Percentiles rank a stretch among this genome's conserved stretches.
These are phyloP conservation scores for Ulmus americana DNA, from an alignment of 331 rosid species.

Conservation along the genomic window DNA sequence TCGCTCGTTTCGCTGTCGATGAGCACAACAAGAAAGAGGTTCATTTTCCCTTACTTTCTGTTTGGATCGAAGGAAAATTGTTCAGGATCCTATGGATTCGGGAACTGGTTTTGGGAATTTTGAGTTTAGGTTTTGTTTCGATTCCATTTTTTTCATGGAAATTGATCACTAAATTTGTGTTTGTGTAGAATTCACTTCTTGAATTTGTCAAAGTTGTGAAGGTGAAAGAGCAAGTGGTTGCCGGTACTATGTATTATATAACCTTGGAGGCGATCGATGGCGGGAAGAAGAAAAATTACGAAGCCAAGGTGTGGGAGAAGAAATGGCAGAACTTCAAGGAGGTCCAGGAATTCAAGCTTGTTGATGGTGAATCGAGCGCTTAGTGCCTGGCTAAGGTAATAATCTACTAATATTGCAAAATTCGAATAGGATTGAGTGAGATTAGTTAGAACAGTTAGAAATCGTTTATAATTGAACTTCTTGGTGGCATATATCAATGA, in stretches of 20 bases:
- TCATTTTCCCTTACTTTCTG: too few relatives aligned
- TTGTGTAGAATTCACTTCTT: constrained; percentile 10
- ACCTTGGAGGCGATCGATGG: constrained; percentile 10
- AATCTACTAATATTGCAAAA: not conserved
- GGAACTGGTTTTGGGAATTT: too few relatives aligned
- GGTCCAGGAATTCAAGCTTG: constrained; percentile 9
- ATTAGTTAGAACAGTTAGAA: too few relatives aligned
- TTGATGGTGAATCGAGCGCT: not conserved
- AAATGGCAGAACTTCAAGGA: constrained; percentile 12
- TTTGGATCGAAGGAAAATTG: too few relatives aligned
- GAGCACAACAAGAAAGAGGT: constrained; percentile 58
- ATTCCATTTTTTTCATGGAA: too few relatives aligned
- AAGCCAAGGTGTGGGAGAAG: constrained; percentile 19
- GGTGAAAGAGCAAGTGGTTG: not conserved
- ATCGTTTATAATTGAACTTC: too few relatives aligned
- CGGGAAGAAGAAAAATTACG: constrained; percentile 3
- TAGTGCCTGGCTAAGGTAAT: not conserved
- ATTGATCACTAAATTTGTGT: not conserved
- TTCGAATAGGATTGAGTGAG: too few relatives aligned
- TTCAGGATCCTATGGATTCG: too few relatives aligned
- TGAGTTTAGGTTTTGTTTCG: too few relatives aligned
- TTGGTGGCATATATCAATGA: too few relatives aligned
- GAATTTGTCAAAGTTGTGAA: constrained; percentile 6
- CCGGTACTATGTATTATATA: constrained; percentile 2
- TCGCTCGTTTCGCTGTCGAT: constrained; percentile 52